Base-by-base conservation (phyloP, 306 rosid genomes). In the Hippophae gyantsensis region DNA sequence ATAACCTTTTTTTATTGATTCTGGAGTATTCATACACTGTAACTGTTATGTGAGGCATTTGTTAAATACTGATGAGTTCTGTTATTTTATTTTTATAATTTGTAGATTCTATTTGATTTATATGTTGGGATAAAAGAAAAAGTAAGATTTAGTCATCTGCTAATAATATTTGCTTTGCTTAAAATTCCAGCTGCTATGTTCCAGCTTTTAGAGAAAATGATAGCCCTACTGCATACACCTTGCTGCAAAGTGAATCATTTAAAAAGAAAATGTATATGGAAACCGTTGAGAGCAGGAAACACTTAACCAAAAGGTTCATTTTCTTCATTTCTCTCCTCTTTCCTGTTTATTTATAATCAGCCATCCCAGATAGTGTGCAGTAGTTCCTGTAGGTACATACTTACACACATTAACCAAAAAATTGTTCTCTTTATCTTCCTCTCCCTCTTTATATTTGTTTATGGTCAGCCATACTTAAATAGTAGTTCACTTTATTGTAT, bases 301-400 rank as follows among this genome's bases (percentile, higher is more conserved):
- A 43, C 52, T 64, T 50, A 27, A 63, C 68, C 63, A 79, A 81
- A 69, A 84, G 73, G 90, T 84, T 64, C 48, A 76, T 71, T 64
- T 73, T 72, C 76, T 65, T 41, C 44, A 65, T 64, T 54, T 62
- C 63, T 54, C 60, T 26, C 52, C 10, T 9, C 41, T 40, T 9
- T 53, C 38, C 43, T 41, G 9, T 45, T 49, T 5, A 12, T 2
- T 49, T 49, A 2, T 49, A 32, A 32, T 32, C 38, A 13, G 26
- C 53, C 53, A 49, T 48, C 52, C 52, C 13, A 2, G 23, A 48
- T 48, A 7, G 13, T 2, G 38, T 32, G 38, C 38, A 32, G 38
- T 32, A 32, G 38, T 32, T 32, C 38, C 38, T 32, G 38, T 32
- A 32, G 38, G 38, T 32, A 32, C 23, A 18, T 18, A 1, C 23